Evolutionary conservation across 495 filamentous ascomycete species (phyloP), one percentile per base, ranked within the genome.

Genomic region (Pseudoneurospora amorphoporcata): DNA sequence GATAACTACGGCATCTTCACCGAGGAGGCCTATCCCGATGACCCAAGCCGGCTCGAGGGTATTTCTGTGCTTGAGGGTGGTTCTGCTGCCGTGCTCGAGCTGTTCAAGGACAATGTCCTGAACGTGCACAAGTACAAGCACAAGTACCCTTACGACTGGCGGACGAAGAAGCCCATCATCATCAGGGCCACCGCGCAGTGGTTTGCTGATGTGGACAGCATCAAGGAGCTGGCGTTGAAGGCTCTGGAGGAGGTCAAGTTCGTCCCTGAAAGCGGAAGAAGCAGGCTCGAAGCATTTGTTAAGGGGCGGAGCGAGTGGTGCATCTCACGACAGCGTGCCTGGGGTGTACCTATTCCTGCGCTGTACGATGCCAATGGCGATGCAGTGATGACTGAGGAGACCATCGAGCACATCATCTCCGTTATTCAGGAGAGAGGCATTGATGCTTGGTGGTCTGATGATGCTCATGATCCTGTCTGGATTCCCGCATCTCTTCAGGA

Each of bases 71-170:
- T 79, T 16, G 79, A 83, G 14, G 89, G 88, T 2, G 95, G 94
- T 9, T 91, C 88, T 45, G 76, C 82, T 5, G 87, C 86, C 12
- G 91, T 97, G 4, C 79, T 98, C 10, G 81, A 88, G n/a, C 86
- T 91, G 43, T 82, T 95, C 3, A 74, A 78, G 32, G 83, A 86
- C 1, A 77, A 84, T 71, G 86, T 98, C 16, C 81, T 97, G 35
- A 83, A 85, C 4, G 85, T 86, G 12, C 90, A 95, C 72, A 83
- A 84, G 69, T 92, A 94, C 80, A 82, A 82, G 71, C 96, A 98
- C 85, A 98, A 97, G 79, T 97, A 98, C 79, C 95, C 95, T 0
- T 97, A 97, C 77, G 95, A 99, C 80, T 98, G 95, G 96, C 86
- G 96, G 41, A 95, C 95, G 4, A 98, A 98, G 79, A 87, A 89